Conservation (phyloP, 179 eudicot genomes). For the Spinacia oleracea region DNA sequence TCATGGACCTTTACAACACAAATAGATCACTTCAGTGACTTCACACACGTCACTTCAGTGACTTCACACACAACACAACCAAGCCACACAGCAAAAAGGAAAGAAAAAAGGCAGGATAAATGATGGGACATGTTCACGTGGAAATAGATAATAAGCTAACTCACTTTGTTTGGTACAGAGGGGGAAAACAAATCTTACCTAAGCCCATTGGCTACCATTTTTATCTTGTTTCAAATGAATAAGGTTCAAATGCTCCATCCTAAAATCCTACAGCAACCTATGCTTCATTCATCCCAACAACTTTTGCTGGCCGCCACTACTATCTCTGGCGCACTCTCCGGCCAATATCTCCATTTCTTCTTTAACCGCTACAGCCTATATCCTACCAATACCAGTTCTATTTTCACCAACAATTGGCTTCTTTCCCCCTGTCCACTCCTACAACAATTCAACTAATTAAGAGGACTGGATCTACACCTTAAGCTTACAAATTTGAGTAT, state of each 20-base stretch:
- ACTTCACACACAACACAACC: not conserved
- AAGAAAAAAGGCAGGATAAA: not conserved
- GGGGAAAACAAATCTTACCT: too few relatives aligned
- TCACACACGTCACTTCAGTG: too few relatives aligned
- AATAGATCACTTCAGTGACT: conserved; percentile 13
- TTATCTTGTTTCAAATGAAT: not conserved
- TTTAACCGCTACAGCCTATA: not conserved
- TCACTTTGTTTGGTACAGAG: not conserved
- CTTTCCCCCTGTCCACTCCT: not conserved
- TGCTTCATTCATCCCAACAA: not conserved
- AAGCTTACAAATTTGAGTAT: not conserved
- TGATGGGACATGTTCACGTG: not conserved
- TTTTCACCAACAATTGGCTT: not conserved
- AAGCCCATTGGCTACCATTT: not conserved
- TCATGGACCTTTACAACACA: not conserved
- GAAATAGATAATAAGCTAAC: not conserved
- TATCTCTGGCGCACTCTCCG: not conserved
- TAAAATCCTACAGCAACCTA: not conserved
- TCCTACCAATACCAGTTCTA: not conserved
- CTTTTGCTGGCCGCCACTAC: not conserved
- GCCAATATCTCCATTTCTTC: not conserved
- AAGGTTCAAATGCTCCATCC: not conserved
- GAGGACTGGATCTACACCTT: not conserved
- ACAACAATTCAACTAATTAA: not conserved
- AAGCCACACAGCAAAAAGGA: not conserved